Conservation (phyloP, 116 monocot genomes). For the Posidonia oceanica region DNA sequence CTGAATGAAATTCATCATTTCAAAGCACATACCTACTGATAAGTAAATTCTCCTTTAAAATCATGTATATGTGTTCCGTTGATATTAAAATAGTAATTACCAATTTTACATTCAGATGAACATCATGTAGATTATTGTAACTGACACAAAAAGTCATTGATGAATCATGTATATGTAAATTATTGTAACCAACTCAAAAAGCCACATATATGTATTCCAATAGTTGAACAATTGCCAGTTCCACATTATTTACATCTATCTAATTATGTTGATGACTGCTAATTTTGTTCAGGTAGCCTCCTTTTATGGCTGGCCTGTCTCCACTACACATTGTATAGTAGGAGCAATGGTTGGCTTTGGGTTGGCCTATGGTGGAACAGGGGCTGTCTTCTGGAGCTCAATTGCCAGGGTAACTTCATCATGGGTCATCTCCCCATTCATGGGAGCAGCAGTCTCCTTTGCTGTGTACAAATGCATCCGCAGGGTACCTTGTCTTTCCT, state of each 20-base stretch:
- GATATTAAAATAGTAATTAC: no score
- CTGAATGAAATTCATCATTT: no score
- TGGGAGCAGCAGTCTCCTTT: slow-evolving; percentile 87
- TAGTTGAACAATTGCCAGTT: no score
- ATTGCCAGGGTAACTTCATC: slow-evolving; percentile 81
- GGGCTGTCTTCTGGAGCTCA: slow-evolving; percentile 91
- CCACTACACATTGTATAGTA: slow-evolving; percentile 95
- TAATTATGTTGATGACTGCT: neutral
- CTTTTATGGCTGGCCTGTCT: slow-evolving; percentile 95
- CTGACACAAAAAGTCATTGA: no score
- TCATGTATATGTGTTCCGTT: no score
- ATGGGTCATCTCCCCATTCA: slow-evolving; percentile 92
- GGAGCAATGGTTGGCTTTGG: slow-evolving; percentile 99
- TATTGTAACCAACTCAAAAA: no score
- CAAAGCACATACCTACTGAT: no score
- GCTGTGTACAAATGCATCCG: slow-evolving; percentile 94
- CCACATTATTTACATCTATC: neutral
- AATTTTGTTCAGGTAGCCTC: slow-evolving; percentile 64
- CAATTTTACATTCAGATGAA: no score
- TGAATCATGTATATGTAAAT: no score
- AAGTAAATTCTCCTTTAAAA: no score
- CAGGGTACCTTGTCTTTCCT: slow-evolving; percentile 29
- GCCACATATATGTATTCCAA: no score
- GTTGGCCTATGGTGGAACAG: slow-evolving; percentile 62
- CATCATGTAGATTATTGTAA: no score